Evolutionary conservation across 768 basidiomycete genomes (phyloP).

Genomic region (Pleurotus tuoliensis): DNA sequence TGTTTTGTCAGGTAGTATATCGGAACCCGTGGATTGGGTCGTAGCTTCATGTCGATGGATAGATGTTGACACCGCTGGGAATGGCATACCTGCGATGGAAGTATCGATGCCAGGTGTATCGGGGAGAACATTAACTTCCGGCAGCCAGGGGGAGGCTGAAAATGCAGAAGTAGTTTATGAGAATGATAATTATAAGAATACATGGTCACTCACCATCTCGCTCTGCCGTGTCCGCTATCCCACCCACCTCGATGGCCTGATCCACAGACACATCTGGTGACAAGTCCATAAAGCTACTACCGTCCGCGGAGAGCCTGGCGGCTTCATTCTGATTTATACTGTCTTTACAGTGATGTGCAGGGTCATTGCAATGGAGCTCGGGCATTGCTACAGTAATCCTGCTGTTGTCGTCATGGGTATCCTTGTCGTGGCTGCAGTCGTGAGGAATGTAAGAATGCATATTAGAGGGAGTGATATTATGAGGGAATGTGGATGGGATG

Average conservation of each 20-base stretch:
- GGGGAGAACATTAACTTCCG: not conserved
- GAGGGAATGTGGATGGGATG: slow-evolving; percentile 2
- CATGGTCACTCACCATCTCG: not conserved
- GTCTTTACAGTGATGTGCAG: no score
- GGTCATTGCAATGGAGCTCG: not conserved
- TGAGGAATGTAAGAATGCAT: not conserved
- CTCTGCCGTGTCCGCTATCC: not conserved
- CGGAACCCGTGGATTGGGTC: not conserved
- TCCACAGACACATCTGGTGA: not conserved
- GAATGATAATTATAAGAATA: not conserved
- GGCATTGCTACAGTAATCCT: not conserved
- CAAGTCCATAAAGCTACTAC: slow-evolving; percentile 4
- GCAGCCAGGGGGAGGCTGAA: not conserved
- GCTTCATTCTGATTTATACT: not conserved
- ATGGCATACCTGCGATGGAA: not conserved
- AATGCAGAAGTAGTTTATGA: not conserved
- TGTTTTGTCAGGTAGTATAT: not conserved
- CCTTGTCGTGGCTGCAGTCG: not conserved
- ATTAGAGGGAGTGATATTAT: not conserved
- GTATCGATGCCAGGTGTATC: not conserved
- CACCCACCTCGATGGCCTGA: not conserved
- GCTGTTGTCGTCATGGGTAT: slow-evolving; percentile 1
- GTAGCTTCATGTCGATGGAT: not conserved
- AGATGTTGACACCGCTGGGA: not conserved
- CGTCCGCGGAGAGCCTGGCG: not conserved